Evolutionary conservation across 1,284 basidiomycete species (phyloP).

Genomic region (Cystodermella granulosa): DNA sequence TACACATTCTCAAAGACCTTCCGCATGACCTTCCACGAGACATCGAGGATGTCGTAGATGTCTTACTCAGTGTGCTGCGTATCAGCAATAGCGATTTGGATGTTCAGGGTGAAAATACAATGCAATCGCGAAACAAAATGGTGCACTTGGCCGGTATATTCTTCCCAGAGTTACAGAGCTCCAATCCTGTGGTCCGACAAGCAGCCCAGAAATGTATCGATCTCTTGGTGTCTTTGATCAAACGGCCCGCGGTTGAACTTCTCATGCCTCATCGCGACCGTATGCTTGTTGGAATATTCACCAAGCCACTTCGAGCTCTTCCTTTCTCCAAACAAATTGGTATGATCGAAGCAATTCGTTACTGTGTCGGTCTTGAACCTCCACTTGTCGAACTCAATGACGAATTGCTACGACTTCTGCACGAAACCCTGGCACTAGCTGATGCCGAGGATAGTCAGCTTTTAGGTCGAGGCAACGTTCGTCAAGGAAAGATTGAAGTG

Average conservation of each 20-base stretch:
- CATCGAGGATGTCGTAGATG: slow-evolving; percentile 74
- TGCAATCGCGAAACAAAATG: slow-evolving; percentile 50
- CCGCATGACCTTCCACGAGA: slow-evolving; percentile 85
- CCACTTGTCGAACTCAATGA: slow-evolving; percentile 88
- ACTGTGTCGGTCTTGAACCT: slow-evolving; percentile 79
- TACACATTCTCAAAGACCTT: slow-evolving; percentile 95
- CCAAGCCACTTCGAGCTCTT: slow-evolving; percentile 93
- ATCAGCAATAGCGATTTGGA: slow-evolving; percentile 60
- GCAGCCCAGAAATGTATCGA: slow-evolving; percentile 82
- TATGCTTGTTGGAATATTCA: slow-evolving; percentile 86
- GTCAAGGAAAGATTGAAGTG: slow-evolving; percentile 81
- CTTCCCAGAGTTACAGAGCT: slow-evolving; percentile 84
- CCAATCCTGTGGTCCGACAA: slow-evolving; percentile 81
- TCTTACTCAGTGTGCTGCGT: slow-evolving; percentile 73
- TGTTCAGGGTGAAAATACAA: slow-evolving; percentile 38
- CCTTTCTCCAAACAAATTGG: slow-evolving; percentile 97
- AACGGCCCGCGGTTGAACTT: slow-evolving; percentile 72
- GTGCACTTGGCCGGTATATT: slow-evolving; percentile 76
- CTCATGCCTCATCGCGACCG: slow-evolving; percentile 84
- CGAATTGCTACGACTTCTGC: slow-evolving; percentile 86
- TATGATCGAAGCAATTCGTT: slow-evolving; percentile 96
- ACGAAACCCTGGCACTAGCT: slow-evolving; percentile 91
- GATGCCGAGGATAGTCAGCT: slow-evolving; percentile 91
- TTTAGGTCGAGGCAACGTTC: slow-evolving; percentile 67
- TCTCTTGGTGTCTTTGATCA: slow-evolving; percentile 72